Base-by-base conservation (phyloP, 179 eudicot genomes). In the Drosera spatulata region DNA sequence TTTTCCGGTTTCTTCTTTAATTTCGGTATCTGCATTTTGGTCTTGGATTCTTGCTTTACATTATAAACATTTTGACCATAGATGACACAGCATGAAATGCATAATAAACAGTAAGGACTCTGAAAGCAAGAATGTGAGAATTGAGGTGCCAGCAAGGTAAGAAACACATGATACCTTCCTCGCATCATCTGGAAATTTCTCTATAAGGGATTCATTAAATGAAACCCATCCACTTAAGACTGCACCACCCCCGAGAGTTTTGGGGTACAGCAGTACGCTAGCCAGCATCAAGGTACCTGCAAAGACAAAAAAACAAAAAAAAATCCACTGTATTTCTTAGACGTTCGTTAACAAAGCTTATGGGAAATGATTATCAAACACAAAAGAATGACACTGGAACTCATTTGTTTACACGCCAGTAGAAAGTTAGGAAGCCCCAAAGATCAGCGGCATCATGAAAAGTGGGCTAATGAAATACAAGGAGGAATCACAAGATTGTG, bases 171-270 rank as follows among this genome's bases (percentile, higher is more conserved):
- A 57, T 70, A 94, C 99, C 99, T 79, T 85, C 70, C 82, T 94
- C 51, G 94, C 96, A 33, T 85, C 87, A 39, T 85, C 77, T 22
- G 88, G 77, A 52, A 86, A 69, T 46, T 74, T 75, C 59, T 80
- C 87, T 50, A 75, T 50, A 10, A 87, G 58, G 57, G 96, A 83
- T 41, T 86, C 72, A 63, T 79, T 90, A 50, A 94, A 90, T 50
- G 99, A 96, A 70, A 90, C 81, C 97, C 97, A 94, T 61, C 99
- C 99, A 68, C 99, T 94, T 50, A 94, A 94, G 62, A 94, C 75
- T 38, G 97, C 95, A 64, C 94, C 97, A 65, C 99, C 99, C 53
- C 99, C 99, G 58, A 94, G 66, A 58, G 88, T 85, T 76, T 72
- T 90, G 54, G 99, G 96, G 69, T 94, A 90, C 15, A 94, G 75